Percentiles rank a stretch among this genome's conserved stretches.
phyloP scores from a whole-genome alignment of 768 basidiomycete genomes.

The Tylopilus subfusipes region DNA sequence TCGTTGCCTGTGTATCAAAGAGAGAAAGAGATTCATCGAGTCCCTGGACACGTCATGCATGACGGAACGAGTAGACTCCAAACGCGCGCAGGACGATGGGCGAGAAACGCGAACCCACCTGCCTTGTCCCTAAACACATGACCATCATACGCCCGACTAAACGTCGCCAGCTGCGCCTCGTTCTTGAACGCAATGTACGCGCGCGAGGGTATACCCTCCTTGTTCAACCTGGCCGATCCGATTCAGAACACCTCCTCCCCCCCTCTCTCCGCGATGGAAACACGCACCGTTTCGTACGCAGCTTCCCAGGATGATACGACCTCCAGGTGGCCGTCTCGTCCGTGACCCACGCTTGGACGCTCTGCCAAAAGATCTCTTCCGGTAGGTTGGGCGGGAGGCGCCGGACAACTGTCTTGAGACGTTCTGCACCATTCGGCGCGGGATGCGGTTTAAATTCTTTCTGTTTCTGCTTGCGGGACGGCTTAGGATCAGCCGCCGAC shows the following conservation, averaged over 20 bases:
- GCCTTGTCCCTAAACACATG: too few species aligned
- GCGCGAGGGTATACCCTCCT: slow-evolving; percentile 81
- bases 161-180: too few species aligned
- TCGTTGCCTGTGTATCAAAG: slow-evolving; percentile 43
- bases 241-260: background rate
- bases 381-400: slow-evolving; percentile 89
- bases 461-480: slow-evolving; percentile 24
- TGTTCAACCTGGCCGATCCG: slow-evolving; percentile 49
- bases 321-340: slow-evolving; percentile 72
- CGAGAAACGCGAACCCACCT: too few species aligned
- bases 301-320: slow-evolving; percentile 62
- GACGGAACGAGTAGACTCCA: slow-evolving; percentile 73
- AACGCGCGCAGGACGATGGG: too few species aligned
- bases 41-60: too few species aligned
- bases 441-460: slow-evolving; percentile 34
- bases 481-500: slow-evolving; percentile 20
- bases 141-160: too few species aligned
- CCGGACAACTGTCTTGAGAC: slow-evolving; percentile 84
- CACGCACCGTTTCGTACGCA: slow-evolving; percentile 58
- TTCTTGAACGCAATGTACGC: too few species aligned
- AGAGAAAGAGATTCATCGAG: slow-evolving; percentile 57
- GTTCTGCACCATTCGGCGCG: slow-evolving; percentile 40
- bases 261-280: background rate
- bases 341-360: slow-evolving; percentile 78
- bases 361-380: slow-evolving; percentile 91